Percentiles rank a stretch among this genome's conserved stretches.
These are phyloP conservation scores for Cryptosporidium baileyi DNA, from an alignment of 169 alveolate species.

Conservation along the genomic window DNA sequence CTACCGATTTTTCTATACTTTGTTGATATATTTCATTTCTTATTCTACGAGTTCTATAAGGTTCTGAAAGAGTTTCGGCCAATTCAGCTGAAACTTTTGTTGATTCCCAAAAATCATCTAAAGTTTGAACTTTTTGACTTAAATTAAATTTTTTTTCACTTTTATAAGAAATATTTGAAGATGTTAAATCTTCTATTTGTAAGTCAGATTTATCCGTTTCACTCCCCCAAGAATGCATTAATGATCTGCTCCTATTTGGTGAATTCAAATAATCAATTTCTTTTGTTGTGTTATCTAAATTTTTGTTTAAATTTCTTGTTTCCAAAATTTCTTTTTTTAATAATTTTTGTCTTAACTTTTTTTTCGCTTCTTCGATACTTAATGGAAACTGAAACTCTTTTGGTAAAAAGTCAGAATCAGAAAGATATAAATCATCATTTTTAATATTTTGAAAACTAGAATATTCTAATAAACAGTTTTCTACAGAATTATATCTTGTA, in stretches of 20 bases:
- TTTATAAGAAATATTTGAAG: background rate
- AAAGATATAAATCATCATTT: background rate
- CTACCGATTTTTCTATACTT: slow-evolving; percentile 48
- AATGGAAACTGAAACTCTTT: slow-evolving; percentile 23
- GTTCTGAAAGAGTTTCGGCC: slow-evolving; percentile 53
- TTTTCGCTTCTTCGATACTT: slow-evolving; percentile 53
- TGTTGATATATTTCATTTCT: slow-evolving; percentile 63
- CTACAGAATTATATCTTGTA: slow-evolving; percentile 32
- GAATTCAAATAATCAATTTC: background rate
- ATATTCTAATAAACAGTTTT: background rate
- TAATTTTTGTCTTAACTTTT: slow-evolving; percentile 28
- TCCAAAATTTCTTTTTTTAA: slow-evolving; percentile 31
- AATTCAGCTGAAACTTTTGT: slow-evolving; percentile 55
- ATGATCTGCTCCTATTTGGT: background rate
- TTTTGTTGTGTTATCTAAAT: background rate
- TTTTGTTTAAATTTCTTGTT: background rate
- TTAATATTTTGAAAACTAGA: background rate
- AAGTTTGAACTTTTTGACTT: background rate
- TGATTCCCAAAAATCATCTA: slow-evolving; percentile 16
- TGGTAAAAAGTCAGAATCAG: slow-evolving; percentile 55
- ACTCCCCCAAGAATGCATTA: slow-evolving; percentile 50
- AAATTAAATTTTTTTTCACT: background rate
- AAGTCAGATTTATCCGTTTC: slow-evolving; percentile 47
- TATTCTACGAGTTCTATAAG: slow-evolving; percentile 50
- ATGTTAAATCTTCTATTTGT: slow-evolving; percentile 49